Percentiles rank a stretch among this genome's conserved stretches.
These are phyloP conservation scores for Erigeron philadelphicus DNA, from an alignment of 140 eudicot species.

Conservation along the genomic window DNA sequence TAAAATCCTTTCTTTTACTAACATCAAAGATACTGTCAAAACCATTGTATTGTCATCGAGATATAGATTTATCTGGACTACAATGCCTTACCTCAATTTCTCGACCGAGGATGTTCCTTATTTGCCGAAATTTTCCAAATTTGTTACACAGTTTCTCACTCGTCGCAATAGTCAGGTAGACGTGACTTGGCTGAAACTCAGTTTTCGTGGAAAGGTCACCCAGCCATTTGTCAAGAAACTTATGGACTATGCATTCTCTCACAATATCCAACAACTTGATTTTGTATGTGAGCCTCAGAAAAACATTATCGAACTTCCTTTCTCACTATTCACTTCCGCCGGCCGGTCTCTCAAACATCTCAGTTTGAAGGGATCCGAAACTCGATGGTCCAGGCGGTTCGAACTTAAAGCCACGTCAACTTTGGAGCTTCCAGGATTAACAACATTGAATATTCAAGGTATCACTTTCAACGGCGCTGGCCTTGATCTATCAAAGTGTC, in stretches of 20 bases:
- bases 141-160: slow-evolving; percentile 9
- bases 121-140: not conserved
- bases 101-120: not conserved
- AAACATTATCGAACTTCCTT: not conserved
- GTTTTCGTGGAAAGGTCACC: not conserved
- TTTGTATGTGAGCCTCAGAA: not conserved
- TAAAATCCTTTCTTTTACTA: too few relatives aligned
- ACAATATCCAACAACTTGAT: slow-evolving; percentile 15
- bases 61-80: slow-evolving; percentile 23
- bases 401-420: not conserved
- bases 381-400: too few relatives aligned
- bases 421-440: slow-evolving; percentile 22
- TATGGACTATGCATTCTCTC: slow-evolving; percentile 13
- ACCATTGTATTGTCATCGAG: slow-evolving; percentile 19
- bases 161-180: slow-evolving; percentile 3
- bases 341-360: not conserved
- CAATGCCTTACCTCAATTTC: slow-evolving; percentile 21
- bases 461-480: not conserved
- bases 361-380: not conserved
- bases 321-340: slow-evolving; percentile 1
- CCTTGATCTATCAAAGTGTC: not conserved
- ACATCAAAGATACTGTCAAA: slow-evolving; percentile 6
- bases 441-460: slow-evolving; percentile 4
- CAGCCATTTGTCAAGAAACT: not conserved
- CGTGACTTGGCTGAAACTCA: not conserved